Evolutionary conservation across 257 asterid species (phyloP).

Genomic region (Penstemon eatonii): DNA sequence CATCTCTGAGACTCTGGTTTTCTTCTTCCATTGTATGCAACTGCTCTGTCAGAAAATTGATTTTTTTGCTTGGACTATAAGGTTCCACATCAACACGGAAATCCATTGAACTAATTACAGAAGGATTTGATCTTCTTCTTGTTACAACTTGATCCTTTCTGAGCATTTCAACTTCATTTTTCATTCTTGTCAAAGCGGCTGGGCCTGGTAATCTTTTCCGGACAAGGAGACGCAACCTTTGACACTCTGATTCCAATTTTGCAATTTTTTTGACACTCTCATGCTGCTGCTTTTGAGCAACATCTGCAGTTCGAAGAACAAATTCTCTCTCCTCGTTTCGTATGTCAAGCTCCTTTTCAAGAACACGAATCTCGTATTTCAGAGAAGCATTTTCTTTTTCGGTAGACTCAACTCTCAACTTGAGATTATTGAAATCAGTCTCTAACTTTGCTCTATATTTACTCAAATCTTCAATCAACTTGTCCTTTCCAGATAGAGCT

Average conservation of each 20-base stretch:
- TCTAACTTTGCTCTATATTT: conserved; percentile 44
- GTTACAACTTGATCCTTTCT: conserved; percentile 47
- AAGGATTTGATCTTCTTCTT: conserved; percentile 50
- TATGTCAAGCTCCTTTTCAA: conserved; percentile 79
- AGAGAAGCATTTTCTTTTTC: conserved; percentile 76
- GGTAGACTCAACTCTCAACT: conserved; percentile 52
- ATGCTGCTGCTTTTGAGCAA: conserved; percentile 54
- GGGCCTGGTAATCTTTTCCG: conserved; percentile 77
- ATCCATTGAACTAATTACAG: conserved; percentile 38
- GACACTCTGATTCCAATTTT: conserved; percentile 74
- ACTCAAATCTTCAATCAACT: conserved; percentile 50
- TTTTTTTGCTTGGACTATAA: conserved; percentile 39
- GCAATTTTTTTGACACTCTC: conserved; percentile 62
- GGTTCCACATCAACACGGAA: conserved; percentile 34
- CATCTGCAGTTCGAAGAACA: conserved; percentile 61
- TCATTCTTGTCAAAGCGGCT: conserved; percentile 68
- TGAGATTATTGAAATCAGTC: conserved; percentile 48
- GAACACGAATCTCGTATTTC: conserved; percentile 65
- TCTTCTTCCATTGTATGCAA: conserved; percentile 58
- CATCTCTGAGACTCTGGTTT: conserved; percentile 53
- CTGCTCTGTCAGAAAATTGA: conserved; percentile 49
- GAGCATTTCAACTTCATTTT: conserved; percentile 58
- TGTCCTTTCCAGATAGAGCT: conserved; percentile 60
- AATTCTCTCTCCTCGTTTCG: conserved; percentile 86
- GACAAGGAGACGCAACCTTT: conserved; percentile 67